Base-by-base conservation (phyloP, 2,329 filamentous ascomycete genomes). In the Clathrospora elynae region DNA sequence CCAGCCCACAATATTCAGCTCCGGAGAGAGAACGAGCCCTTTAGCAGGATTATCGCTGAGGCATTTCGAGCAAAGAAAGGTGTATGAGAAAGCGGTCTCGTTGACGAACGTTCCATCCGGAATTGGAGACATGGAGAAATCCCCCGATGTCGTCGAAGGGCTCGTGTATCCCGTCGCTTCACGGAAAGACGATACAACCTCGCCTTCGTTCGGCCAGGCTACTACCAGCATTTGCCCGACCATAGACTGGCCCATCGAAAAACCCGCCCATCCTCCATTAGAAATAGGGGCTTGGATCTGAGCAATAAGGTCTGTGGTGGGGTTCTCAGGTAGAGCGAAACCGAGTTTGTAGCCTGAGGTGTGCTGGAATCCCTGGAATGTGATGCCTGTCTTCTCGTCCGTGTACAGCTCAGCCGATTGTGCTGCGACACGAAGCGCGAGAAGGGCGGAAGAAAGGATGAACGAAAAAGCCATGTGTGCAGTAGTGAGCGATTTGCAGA, bases 71-170 rank as follows among this genome's bases (percentile, higher is more conserved):
- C 79, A 82, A 20, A 81, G 71, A 62, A 81, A 82, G 1, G 79
- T 81, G 53, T 78, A 80, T 5, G 76, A 75, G 51, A 75, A 75
- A 35, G 79, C 76, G 1, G 78, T 81, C 39, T 70, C 68, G 68
- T 80, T 81, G 42, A 78, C 64, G 6, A 72, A 79, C 0, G 77
- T 79, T 19, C 78, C 78, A 10, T 76, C 73, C 12, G 75, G 66
- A 43, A 81, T 80, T 2, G 76, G 72, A 4, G 59, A 61, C 36
- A 76, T 54, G 8, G 68, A 67, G 33, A 73, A 70, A 28, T 71
- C 70, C 9, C 69, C 71, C 9, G 70, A 66, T 56, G 73, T 75
- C 12, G 71, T 65, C 3, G 72, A 61, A 2, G 78, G 78, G 35
- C 70, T 75, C 32, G 74, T 69, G 57, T 82, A 82, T n/a, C 73